phyloP scores from a whole-genome alignment of 768 basidiomycete genomes.

The Xerocomellus chrysenteron region DNA sequence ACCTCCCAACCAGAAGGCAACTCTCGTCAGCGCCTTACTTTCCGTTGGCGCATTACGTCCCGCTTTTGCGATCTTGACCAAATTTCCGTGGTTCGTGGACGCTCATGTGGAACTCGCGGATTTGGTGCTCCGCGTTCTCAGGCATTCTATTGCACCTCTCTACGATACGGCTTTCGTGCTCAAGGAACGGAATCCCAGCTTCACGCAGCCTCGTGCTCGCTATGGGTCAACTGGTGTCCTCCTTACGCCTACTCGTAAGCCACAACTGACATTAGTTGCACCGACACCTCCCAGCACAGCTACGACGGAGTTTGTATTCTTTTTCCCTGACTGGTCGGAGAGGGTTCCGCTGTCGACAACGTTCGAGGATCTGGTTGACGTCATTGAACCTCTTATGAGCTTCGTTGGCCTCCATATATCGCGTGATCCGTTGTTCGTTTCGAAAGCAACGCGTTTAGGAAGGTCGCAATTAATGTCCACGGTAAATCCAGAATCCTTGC shows the following conservation, averaged over 20 bases:
- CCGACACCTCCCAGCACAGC: slow-evolving; percentile 81
- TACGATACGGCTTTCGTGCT: slow-evolving; percentile 52
- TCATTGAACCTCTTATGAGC: slow-evolving; percentile 76
- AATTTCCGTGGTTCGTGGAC: slow-evolving; percentile 83
- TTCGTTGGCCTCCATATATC: slow-evolving; percentile 82
- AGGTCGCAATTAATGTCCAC: slow-evolving; percentile 59
- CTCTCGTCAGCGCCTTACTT: slow-evolving; percentile 76
- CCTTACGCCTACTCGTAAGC: slow-evolving; percentile 55
- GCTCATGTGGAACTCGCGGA: slow-evolving; percentile 84
- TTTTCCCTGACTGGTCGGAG: slow-evolving; percentile 83
- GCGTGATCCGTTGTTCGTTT: slow-evolving; percentile 73
- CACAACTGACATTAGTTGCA: slow-evolving; percentile 68
- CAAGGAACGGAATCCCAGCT: slow-evolving; percentile 63
- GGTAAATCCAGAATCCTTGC: slow-evolving; percentile 34
- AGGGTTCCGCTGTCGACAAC: slow-evolving; percentile 63
- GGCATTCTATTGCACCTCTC: slow-evolving; percentile 64
- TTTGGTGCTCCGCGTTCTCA: slow-evolving; percentile 74
- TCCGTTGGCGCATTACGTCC: slow-evolving; percentile 82
- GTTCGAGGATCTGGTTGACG: slow-evolving; percentile 67
- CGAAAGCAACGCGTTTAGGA: slow-evolving; percentile 79
- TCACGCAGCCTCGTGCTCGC: slow-evolving; percentile 60
- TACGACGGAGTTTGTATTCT: slow-evolving; percentile 80
- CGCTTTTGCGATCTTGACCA: slow-evolving; percentile 73
- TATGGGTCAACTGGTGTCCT: slow-evolving; percentile 59
- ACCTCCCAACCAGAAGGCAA: slow-evolving; percentile 74